Evolutionary conservation across 257 asterid genomes (phyloP).

Genomic region (Haberlea rhodopensis): DNA sequence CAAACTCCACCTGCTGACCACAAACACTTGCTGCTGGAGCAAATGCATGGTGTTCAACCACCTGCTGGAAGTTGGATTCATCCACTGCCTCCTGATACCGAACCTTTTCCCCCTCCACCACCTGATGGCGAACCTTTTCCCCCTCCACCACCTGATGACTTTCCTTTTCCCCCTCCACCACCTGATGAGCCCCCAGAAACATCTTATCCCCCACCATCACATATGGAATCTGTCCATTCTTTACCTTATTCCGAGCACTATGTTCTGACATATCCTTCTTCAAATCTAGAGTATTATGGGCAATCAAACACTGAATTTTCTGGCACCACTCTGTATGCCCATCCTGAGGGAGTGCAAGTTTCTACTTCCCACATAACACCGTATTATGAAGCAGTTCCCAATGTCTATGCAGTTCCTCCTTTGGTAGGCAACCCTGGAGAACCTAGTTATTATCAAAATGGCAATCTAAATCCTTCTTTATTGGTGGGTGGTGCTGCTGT

Average conservation of each 20-base stretch:
- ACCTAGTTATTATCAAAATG: conserved; percentile 58
- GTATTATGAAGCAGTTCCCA: conserved; percentile 57
- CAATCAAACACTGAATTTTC: conserved; percentile 48
- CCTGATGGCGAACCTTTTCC: conserved; percentile 85
- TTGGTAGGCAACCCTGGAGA: conserved; percentile 50
- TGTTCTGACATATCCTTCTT: conserved; percentile 49
- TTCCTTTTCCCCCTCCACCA: conserved; percentile 58
- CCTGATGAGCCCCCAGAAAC: conserved; percentile 73
- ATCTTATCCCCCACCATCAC: conserved; percentile 45
- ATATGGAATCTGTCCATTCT: conserved; percentile 45
- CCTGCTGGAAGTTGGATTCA: conserved; percentile 73
- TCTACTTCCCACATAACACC: conserved; percentile 55
- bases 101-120: conserved; percentile 84
- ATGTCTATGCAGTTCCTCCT: conserved; percentile 48
- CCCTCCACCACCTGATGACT: conserved; percentile 85
- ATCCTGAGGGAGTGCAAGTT: conserved; percentile 50
- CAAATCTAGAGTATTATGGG: conserved; percentile 54
- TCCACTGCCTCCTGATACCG: conserved; percentile 82
- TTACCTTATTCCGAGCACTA: conserved; percentile 54
- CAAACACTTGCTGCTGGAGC: conserved; percentile 30
- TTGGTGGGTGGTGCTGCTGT: conserved; percentile 27
- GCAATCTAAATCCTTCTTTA: conserved; percentile 36
- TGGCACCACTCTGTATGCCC: conserved; percentile 43
- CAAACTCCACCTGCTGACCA: conserved; percentile 26
- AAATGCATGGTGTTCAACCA: conserved; percentile 33